Conservation (phyloP, 1,284 basidiomycete species). For the Ustilago lituana region DNA sequence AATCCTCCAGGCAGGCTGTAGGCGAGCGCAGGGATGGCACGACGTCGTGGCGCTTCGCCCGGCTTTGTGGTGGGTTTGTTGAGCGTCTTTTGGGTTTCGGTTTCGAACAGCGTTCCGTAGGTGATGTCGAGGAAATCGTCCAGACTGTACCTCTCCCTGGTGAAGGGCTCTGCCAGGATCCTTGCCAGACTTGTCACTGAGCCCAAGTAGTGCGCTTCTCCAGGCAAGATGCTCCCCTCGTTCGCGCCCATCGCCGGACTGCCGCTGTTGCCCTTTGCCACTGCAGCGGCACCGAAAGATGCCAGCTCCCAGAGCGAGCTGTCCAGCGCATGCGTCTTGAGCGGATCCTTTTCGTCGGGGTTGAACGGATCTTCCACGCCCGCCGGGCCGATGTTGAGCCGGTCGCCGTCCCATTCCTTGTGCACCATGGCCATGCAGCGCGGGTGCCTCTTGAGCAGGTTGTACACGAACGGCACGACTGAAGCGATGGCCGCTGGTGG, state of each 20-base stretch:
- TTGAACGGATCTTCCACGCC: slow-evolving; percentile 72
- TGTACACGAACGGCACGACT: slow-evolving; percentile 92
- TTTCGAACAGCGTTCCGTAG: slow-evolving; percentile 90
- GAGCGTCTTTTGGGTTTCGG: slow-evolving; percentile 81
- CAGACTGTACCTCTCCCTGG: slow-evolving; percentile 85
- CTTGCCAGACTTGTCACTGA: slow-evolving; percentile 83
- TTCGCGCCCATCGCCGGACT: slow-evolving; percentile 22
- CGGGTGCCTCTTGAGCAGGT: slow-evolving; percentile 90
- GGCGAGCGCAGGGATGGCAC: slow-evolving; percentile 14
- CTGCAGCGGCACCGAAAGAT: slow-evolving; percentile 71
- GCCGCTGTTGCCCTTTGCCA: slow-evolving; percentile 23
- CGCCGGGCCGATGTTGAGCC: slow-evolving; percentile 56
- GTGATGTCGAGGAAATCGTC: slow-evolving; percentile 98
- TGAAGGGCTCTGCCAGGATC: slow-evolving; percentile 91
- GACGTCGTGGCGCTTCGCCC: background rate
- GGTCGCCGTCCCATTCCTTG: slow-evolving; percentile 62
- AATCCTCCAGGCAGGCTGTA: slow-evolving; percentile 40
- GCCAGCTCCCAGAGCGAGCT: slow-evolving; percentile 93
- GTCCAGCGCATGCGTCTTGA: slow-evolving; percentile 80
- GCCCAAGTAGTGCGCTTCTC: slow-evolving; percentile 81
- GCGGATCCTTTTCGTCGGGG: slow-evolving; percentile 76
- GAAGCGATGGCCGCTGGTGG: slow-evolving; percentile 91
- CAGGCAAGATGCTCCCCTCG: slow-evolving; percentile 28
- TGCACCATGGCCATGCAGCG: slow-evolving; percentile 93
- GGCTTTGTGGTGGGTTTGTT: slow-evolving; percentile 6